Percentiles rank a stretch among this genome's conserved stretches.
phyloP scores from a whole-genome alignment of 148 eudicot species.

The Selenicereus undatus region DNA sequence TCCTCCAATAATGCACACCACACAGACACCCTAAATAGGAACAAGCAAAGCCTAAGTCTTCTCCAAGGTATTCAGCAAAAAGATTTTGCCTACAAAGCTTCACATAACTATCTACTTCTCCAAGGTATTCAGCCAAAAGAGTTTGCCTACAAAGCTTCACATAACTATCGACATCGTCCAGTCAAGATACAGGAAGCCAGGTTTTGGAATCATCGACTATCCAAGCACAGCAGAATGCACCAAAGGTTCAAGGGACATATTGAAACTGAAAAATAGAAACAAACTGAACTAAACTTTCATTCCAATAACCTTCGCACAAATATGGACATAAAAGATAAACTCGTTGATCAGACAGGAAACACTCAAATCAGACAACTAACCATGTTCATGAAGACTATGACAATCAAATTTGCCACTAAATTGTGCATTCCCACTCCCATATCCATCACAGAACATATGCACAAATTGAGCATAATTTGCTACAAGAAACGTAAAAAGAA shows the following conservation, averaged over 20 bases:
- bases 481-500: background rate
- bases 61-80: background rate
- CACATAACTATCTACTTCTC: background rate
- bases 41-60: background rate
- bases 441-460: background rate
- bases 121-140: slow-evolving; percentile 6
- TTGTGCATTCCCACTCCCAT: background rate
- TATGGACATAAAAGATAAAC: background rate
- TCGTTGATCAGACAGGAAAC: background rate
- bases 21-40: background rate
- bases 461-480: background rate
- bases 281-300: background rate
- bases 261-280: background rate
- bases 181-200: background rate
- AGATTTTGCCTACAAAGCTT: background rate
- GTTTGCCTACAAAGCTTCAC: background rate
- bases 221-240: slow-evolving; percentile 16
- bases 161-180: background rate
- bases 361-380: background rate
- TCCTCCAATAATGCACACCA: background rate
- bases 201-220: background rate
- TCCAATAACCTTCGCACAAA: background rate
- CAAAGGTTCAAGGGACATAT: background rate
- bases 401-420: background rate
- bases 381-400: slow-evolving; percentile 1